Percentiles rank a stretch among this genome's conserved stretches.
Conservation (phyloP, 2,329 filamentous ascomycete genomes). For the Verticillium dahliae region DNA sequence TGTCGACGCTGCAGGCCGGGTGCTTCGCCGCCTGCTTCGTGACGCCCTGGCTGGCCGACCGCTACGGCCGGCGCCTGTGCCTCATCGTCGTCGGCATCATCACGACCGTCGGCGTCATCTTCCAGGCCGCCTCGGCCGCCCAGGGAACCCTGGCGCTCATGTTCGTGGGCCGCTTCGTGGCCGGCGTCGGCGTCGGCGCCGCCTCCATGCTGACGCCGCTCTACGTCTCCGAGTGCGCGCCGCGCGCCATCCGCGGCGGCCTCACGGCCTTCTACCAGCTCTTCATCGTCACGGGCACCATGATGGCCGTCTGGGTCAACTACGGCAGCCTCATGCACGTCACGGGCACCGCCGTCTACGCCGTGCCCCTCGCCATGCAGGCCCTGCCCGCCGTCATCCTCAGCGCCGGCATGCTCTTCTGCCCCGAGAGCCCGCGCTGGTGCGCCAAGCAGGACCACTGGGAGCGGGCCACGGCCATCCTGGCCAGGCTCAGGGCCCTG, state of each 20-base stretch:
- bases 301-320: constrained; percentile 45
- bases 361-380: constrained; percentile 60
- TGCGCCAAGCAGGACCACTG: constrained; percentile 61
- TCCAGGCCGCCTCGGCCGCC: constrained; percentile 44
- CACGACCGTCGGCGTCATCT: constrained; percentile 54
- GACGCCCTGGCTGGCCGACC: constrained; percentile 46
- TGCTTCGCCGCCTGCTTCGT: constrained; percentile 59
- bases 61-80: constrained; percentile 45
- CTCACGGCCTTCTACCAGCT: constrained; percentile 45
- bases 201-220: constrained; percentile 38
- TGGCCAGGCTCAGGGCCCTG: constrained; percentile 42
- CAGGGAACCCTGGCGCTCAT: constrained; percentile 52
- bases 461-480: constrained; percentile 52
- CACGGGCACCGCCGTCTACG: constrained; percentile 41
- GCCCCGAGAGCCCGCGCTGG: constrained; percentile 58
- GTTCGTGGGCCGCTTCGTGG: constrained; percentile 56
- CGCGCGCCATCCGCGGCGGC: constrained; percentile 42
- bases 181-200: constrained; percentile 43
- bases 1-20: constrained; percentile 64
- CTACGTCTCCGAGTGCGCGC: constrained; percentile 43
- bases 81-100: constrained; percentile 51
- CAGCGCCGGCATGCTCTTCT: constrained; percentile 53
- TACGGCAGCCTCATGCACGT: constrained; percentile 44
- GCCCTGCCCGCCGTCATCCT: constrained; percentile 50
- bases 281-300: constrained; percentile 38